Evolutionary conservation across 148 eudicot genomes (phyloP).

Genomic region (Rhododendron vialii): DNA sequence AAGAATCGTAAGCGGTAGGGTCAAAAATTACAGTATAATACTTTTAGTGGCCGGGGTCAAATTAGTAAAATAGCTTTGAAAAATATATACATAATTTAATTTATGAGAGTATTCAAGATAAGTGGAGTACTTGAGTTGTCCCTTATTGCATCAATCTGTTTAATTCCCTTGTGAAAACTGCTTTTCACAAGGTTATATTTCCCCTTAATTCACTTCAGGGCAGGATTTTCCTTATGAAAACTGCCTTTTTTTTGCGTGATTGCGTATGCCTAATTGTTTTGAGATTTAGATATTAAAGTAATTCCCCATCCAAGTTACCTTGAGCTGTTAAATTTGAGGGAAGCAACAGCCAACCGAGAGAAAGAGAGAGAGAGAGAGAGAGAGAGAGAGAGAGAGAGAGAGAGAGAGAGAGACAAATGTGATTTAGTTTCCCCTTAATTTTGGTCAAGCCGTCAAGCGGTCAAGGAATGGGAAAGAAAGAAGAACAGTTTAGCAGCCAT

Average conservation of each 20-base stretch:
- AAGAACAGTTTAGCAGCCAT: not conserved
- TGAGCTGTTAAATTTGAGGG: not conserved
- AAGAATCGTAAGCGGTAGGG: not conserved
- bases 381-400: not conserved
- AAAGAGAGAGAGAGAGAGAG: not conserved
- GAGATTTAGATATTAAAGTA: no score
- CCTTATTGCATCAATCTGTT: not conserved
- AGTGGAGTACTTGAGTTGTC: not conserved
- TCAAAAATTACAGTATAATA: not conserved
- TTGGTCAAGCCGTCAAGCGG: not conserved
- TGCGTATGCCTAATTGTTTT: not conserved
- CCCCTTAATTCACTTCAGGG: not conserved
- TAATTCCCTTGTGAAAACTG: no score
- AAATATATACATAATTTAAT: not conserved
- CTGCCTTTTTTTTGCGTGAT: not conserved
- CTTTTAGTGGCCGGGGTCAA: not conserved
- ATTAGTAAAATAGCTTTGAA: not conserved
- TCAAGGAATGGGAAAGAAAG: not conserved
- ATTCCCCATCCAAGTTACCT: not conserved
- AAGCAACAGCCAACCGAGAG: not conserved
- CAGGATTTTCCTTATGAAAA: not conserved
- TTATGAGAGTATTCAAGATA: not conserved
- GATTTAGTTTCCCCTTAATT: not conserved
- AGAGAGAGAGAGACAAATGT: no score
- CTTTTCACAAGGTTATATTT: no score